Evolutionary conservation across 192 early-diverging fungal species (phyloP).

Genomic region (Rhizophlyctis rosea): DNA sequence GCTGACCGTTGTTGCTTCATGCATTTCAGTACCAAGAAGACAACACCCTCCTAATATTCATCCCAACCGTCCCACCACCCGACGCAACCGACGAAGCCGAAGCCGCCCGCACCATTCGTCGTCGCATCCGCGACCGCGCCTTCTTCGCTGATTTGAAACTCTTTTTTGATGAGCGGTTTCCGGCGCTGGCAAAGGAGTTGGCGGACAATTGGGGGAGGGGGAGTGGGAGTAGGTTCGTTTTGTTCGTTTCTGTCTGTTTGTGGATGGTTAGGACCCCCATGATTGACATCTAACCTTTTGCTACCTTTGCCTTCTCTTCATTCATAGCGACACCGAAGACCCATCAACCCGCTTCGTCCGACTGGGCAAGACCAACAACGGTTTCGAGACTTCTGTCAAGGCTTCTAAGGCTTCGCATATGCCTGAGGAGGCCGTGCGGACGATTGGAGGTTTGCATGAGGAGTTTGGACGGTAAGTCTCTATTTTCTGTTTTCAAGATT

Average conservation of each 20-base stretch:
- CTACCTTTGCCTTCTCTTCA: no score
- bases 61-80: not conserved
- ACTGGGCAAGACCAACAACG: not conserved
- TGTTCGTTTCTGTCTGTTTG: not conserved
- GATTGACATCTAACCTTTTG: not conserved
- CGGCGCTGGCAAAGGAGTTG: not conserved
- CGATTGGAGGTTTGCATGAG: slow-evolving; percentile 18
- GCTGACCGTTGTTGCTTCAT: no score
- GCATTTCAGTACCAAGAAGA: slow-evolving; percentile 30
- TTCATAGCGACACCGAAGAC: no score
- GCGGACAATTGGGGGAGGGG: slow-evolving; percentile 17
- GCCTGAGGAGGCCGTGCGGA: slow-evolving; percentile 14
- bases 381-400: not conserved
- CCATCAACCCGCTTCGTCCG: no score
- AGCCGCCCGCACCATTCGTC: not conserved
- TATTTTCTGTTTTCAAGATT: not conserved
- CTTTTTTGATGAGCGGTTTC: slow-evolving; percentile 12
- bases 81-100: not conserved
- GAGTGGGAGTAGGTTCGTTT: no score
- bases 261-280: not conserved
- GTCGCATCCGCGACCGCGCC: not conserved
- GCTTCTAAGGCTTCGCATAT: slow-evolving; percentile 1
- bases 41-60: slow-evolving; percentile 18
- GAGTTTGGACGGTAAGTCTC: slow-evolving; percentile 18
- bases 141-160: slow-evolving; percentile 16